Evolutionary conservation across 768 basidiomycete species (phyloP).

Genomic region (Lentinula boryana): DNA sequence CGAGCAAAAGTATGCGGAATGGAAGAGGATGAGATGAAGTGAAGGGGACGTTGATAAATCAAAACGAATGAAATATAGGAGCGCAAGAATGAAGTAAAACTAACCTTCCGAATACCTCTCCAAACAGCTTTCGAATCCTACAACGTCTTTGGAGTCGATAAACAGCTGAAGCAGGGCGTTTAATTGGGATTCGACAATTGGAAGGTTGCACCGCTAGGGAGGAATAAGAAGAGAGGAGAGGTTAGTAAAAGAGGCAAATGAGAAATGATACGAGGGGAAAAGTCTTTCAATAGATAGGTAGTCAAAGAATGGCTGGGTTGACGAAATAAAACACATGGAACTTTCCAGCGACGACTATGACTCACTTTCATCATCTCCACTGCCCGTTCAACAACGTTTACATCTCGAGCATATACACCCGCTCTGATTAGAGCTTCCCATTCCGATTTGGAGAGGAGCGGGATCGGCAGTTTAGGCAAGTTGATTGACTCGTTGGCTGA

Average conservation of each 20-base stretch:
- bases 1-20: neutral
- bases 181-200: constrained; percentile 33
- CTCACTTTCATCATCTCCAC: constrained; percentile 52
- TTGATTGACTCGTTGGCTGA: constrained; percentile 1
- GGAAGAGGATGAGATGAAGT: too few relatives aligned
- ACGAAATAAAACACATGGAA: too few relatives aligned
- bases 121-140: constrained; percentile 39
- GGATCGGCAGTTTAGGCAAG: constrained; percentile 27
- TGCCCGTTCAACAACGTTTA: constrained; percentile 38
- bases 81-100: constrained; percentile 6
- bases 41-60: too few relatives aligned
- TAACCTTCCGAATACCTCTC: constrained; percentile 37
- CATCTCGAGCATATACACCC: constrained; percentile 37
- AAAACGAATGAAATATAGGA: too few relatives aligned
- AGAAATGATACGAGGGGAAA: too few relatives aligned
- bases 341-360: neutral
- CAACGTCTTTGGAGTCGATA: constrained; percentile 38
- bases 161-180: constrained; percentile 45
- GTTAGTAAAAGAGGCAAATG: too few relatives aligned
- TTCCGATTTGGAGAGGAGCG: constrained; percentile 44
- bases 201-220: constrained; percentile 25
- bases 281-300: too few relatives aligned
- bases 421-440: constrained; percentile 47
- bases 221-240: too few relatives aligned
- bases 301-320: too few relatives aligned